A percentile compares a stretch with the other conserved stretches of the same genome.
Evolutionary conservation across 2,329 filamentous ascomycete genomes (phyloP).

Genomic region (Diaporthe citri): DNA sequence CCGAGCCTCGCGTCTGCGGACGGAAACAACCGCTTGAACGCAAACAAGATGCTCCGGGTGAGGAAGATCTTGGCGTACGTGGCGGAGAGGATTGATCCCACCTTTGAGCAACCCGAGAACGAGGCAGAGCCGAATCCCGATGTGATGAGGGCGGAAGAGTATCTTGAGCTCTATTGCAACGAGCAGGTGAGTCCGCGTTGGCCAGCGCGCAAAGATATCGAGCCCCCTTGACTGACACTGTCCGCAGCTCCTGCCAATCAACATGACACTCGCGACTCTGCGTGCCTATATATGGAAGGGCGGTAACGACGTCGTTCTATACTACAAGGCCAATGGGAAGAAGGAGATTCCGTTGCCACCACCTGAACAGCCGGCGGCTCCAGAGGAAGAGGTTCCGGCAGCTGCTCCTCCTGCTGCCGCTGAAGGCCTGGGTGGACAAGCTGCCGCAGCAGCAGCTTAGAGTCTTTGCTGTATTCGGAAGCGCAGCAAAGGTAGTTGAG

Average conservation of each 20-base stretch:
- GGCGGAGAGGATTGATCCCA: slow-evolving; percentile 86
- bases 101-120: slow-evolving; percentile 51
- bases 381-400: slow-evolving; percentile 23
- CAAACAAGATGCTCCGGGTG: slow-evolving; percentile 94
- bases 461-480: background rate
- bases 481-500: background rate
- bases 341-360: slow-evolving; percentile 67
- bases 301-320: slow-evolving; percentile 89
- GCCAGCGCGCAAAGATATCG: no score
- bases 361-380: slow-evolving; percentile 40
- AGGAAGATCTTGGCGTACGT: slow-evolving; percentile 96
- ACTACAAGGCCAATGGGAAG: slow-evolving; percentile 93
- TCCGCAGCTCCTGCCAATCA: slow-evolving; percentile 75
- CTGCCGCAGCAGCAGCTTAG: slow-evolving; percentile 29
- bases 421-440: slow-evolving; percentile 22
- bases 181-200: slow-evolving; percentile 75
- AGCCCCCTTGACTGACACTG: background rate
- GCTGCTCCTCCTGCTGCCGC: background rate
- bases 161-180: slow-evolving; percentile 95
- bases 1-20: slow-evolving; percentile 81
- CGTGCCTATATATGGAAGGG: slow-evolving; percentile 94
- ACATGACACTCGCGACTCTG: slow-evolving; percentile 94
- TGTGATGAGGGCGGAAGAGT: slow-evolving; percentile 85
- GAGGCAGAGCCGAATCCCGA: slow-evolving; percentile 69
- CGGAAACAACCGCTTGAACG: slow-evolving; percentile 91